A percentile compares a stretch with the other conserved stretches of the same genome.
Conservation (phyloP, 176 grass and related monocot genomes). For the Oryza meridionalis region DNA sequence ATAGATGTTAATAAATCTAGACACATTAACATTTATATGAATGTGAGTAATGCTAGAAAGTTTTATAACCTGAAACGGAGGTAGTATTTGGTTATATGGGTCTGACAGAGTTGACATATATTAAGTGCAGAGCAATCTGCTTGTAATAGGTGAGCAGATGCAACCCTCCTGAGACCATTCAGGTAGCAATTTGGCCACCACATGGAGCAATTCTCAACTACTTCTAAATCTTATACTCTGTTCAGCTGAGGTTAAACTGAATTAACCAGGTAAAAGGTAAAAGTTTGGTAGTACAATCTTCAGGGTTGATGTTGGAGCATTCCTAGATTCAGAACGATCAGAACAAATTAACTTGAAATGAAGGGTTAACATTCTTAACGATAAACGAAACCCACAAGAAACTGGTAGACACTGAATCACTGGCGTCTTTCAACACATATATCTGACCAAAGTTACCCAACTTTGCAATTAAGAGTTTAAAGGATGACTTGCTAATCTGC, state of each 20-base stretch:
- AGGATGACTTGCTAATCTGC: neutral
- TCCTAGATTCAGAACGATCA: constrained; percentile 6
- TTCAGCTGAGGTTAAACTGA: constrained; percentile 4
- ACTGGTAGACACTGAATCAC: neutral
- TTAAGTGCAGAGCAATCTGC: neutral
- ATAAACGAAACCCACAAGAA: neutral
- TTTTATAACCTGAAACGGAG: too few relatives aligned
- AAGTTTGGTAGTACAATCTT: neutral
- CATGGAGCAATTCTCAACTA: constrained; percentile 27
- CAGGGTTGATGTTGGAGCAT: neutral
- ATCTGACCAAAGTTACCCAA: neutral
- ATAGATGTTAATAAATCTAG: too few relatives aligned
- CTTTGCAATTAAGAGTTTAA: neutral
- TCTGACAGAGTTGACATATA: neutral
- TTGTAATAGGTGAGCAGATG: constrained; percentile 39
- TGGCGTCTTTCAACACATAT: neutral
- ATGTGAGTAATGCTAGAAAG: too few relatives aligned
- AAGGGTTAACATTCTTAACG: neutral
- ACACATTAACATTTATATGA: too few relatives aligned
- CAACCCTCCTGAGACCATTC: constrained; percentile 33
- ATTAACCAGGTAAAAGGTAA: neutral
- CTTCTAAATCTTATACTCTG: neutral
- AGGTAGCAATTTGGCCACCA: constrained; percentile 49
- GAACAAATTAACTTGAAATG: neutral
- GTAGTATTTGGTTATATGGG: neutral